Conservation (phyloP, 2,329 filamentous ascomycete genomes). For the Fusarium tuaranense region DNA sequence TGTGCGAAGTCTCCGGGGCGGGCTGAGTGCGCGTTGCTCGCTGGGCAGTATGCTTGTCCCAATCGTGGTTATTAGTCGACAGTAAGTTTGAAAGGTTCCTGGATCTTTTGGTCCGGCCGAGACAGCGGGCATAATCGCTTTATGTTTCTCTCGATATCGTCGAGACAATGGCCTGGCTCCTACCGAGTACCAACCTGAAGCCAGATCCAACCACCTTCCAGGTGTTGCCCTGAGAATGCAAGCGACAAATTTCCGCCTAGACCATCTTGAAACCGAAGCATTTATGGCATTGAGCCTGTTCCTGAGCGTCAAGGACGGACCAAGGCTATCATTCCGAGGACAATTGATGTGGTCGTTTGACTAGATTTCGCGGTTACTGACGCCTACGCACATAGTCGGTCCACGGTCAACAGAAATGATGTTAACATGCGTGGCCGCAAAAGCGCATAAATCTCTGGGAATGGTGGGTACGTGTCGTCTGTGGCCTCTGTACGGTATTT, state of each 20-base stretch:
- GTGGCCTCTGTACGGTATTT: background rate
- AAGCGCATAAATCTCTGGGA: background rate
- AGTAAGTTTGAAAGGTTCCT: background rate
- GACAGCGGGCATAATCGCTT: too few species aligned
- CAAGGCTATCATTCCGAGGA: conserved; percentile 31
- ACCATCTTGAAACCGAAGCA: background rate
- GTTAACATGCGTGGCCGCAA: too few species aligned
- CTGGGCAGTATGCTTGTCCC: background rate
- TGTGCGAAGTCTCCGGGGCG: background rate
- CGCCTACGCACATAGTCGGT: background rate
- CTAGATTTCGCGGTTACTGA: background rate
- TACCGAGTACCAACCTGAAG: background rate
- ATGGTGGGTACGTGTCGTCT: background rate
- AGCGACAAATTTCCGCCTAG: background rate
- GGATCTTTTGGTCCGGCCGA: background rate
- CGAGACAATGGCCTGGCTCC: conserved; percentile 5
- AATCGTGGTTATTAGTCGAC: background rate
- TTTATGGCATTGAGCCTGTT: background rate
- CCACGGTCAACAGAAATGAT: background rate
- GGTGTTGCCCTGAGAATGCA: background rate
- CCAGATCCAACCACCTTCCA: too few species aligned
- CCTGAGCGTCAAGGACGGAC: background rate
- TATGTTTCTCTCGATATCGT: too few species aligned
- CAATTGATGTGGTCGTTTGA: background rate
- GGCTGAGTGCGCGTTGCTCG: background rate